Percentiles rank a stretch among this genome's conserved stretches.
These are phyloP conservation scores for Zygoascus flipseniorum DNA, from an alignment of 805 yeast species.

Conservation along the genomic window DNA sequence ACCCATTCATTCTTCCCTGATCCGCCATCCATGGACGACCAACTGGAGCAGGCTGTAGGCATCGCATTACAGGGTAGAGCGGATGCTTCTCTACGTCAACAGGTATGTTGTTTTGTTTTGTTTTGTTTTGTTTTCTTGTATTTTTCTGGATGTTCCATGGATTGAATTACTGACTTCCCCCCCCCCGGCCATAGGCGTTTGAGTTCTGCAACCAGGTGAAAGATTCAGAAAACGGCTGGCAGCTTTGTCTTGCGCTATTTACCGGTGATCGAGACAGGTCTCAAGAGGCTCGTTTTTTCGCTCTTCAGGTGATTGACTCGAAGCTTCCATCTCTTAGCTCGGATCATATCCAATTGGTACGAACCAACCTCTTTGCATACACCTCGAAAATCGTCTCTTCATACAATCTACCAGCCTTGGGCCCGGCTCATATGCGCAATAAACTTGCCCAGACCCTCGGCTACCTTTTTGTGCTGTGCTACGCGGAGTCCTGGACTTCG, in stretches of 20 bases:
- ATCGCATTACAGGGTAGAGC: conserved; percentile 68
- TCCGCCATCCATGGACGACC: conserved; percentile 33
- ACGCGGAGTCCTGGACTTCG: conserved; percentile 41
- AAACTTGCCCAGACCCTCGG: conserved; percentile 51
- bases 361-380: conserved; percentile 41
- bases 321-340: conserved; percentile 37
- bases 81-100: conserved; percentile 52
- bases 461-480: conserved; percentile 41
- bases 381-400: conserved; percentile 27
- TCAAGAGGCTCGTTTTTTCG: conserved; percentile 55
- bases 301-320: conserved; percentile 60
- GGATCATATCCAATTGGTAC: conserved; percentile 40
- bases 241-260: conserved; percentile 35
- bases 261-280: conserved; percentile 32
- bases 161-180: too few species aligned
- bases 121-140: too few species aligned
- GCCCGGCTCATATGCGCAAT: conserved; percentile 43
- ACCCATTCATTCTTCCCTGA: neutral
- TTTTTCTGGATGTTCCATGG: too few species aligned
- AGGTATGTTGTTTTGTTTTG: conserved; percentile 29
- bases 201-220: conserved; percentile 37
- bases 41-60: conserved; percentile 82
- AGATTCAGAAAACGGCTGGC: conserved; percentile 40
- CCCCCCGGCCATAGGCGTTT: conserved; percentile 29
- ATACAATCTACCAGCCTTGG: conserved; percentile 15